Evolutionary conservation across 495 filamentous ascomycete genomes (phyloP), one percentile per base, ranked within the genome.

Genomic region (Neurospora hispaniola): DNA sequence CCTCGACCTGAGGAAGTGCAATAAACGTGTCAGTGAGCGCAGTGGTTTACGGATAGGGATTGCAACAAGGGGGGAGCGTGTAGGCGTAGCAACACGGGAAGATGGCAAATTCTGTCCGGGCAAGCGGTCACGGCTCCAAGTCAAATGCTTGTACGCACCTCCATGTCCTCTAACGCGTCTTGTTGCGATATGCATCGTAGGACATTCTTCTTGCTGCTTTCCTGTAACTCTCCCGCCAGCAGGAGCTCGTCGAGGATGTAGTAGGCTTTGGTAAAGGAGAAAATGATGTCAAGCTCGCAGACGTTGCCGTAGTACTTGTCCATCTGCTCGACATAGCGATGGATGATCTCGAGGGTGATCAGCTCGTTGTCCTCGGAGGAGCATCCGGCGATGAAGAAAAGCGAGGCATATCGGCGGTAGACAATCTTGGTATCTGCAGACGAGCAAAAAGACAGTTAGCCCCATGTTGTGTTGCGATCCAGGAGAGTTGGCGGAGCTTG

Each of bases 241-340:
- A 88, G 97, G 71, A 99, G 93, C 81, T 99, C 96, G 80, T 99
- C 96, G 43, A 99, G 88, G 72, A 99, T 99, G 20, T 96, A 96
- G 83, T 99, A 99, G 72, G 98, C 96, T 90, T 97, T 85, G 75
- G 84, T 84, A 79, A 83, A 99, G 82, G 98, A 98, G 84, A 99
- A 99, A 74, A 99, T 96, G 83, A 99, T 85, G 87, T 99, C 96
- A 82, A 99, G 86, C 85, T 99, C 96, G 84, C 96, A 99, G 73
- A 99, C 96, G 83, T 99, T 99, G 81, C 96, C 96, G 80, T 99
- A 99, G 86, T 98, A 99, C 81, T 98, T 99, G 87, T 99, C 96
- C 96, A 98, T 99, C 84, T 98, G 96, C 82, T 99, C 96, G 69
- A 98, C 96, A 81, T 98, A 98, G 76, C 96, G 93, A 83, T 99